Evolutionary conservation across 164 flowering plant genomes (phyloP), one percentile per base, ranked within the genome.

Genomic region (Vitis rotundifolia): DNA sequence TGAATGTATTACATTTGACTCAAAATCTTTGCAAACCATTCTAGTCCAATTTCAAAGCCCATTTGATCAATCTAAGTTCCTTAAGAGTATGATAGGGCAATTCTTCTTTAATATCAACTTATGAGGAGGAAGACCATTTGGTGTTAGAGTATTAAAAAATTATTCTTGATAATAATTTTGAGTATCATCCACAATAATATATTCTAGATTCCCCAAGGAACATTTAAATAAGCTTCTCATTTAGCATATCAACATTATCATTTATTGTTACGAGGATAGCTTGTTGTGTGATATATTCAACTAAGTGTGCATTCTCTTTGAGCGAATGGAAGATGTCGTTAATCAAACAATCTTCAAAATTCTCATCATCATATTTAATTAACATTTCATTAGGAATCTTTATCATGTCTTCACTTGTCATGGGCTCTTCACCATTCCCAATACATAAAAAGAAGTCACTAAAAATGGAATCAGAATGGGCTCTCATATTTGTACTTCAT

Each of bases 401-500:
- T 37, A 37, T 12, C 52, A 49, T 52, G 26, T 8, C 65, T 3
- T 71, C 37, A 26, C 8, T 8, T 0, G 14, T 8, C 5, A 22
- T 12, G 15, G 11, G 64, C 12, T 76, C 69, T 0, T 28, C 31
- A 8, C 68, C 61, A 67, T 73, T 58, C 5, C 63, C 76, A 12
- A 68, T 49, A 15, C 63, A 54, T 1, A 73, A 28, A 1, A 73
- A 13, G 63, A 51, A 68, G 1, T 68, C 49, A 8, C 19, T 3
- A 22, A 68, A 68, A 1, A 2, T 3, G 4, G 29, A 44, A 48
- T 68, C 58, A 5, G 11, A 3, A 2, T 1, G 10, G 12, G 71
- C 73, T 26, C 76, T 7, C 59, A 71, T 66, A 56, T 75, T 75
- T 11, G 9, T 8, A 9, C 47, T 56, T 5, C 67, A 18, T 12